Percentiles rank a stretch among this genome's conserved stretches.
phyloP scores from a whole-genome alignment of 805 yeast genomes.

The Teunomyces lycoperdinae region DNA sequence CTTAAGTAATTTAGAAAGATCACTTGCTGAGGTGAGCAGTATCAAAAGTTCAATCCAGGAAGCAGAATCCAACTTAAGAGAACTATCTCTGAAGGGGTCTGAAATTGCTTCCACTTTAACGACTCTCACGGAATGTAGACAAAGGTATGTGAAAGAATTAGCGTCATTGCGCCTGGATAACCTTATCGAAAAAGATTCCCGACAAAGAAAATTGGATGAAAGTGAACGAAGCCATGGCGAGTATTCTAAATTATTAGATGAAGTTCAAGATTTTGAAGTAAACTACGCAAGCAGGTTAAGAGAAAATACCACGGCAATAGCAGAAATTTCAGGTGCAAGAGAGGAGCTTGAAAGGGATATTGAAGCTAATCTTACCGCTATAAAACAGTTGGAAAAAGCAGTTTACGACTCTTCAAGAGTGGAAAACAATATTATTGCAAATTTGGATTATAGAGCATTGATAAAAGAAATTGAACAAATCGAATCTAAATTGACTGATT shows the following conservation, averaged over 20 bases:
- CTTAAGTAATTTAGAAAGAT: constrained; percentile 52
- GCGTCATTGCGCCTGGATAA: not conserved
- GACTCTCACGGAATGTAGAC: not conserved
- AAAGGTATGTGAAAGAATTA: not conserved
- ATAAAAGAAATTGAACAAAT: constrained; percentile 35
- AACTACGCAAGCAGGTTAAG: constrained; percentile 18
- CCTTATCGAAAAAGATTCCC: not conserved
- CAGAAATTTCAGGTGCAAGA: not conserved
- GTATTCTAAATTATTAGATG: constrained; percentile 4
- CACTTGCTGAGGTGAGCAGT: constrained; percentile 46
- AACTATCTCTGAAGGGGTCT: constrained; percentile 4
- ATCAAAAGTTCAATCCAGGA: constrained; percentile 38
- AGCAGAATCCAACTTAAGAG: constrained; percentile 14
- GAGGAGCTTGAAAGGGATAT: constrained; percentile 15
- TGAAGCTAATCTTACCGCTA: constrained; percentile 18
- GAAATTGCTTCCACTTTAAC: not conserved
- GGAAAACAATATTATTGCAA: constrained; percentile 60
- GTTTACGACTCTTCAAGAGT: constrained; percentile 36
- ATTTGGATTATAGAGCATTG: constrained; percentile 54
- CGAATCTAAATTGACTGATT: constrained; percentile 36
- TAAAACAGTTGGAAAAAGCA: constrained; percentile 19
- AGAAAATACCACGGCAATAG: constrained; percentile 14
- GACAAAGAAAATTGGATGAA: not conserved
- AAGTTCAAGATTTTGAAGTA: constrained; percentile 20
- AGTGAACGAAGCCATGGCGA: not conserved